Conservation (phyloP, 495 filamentous ascomycete species). For the Tricharina praecox region DNA sequence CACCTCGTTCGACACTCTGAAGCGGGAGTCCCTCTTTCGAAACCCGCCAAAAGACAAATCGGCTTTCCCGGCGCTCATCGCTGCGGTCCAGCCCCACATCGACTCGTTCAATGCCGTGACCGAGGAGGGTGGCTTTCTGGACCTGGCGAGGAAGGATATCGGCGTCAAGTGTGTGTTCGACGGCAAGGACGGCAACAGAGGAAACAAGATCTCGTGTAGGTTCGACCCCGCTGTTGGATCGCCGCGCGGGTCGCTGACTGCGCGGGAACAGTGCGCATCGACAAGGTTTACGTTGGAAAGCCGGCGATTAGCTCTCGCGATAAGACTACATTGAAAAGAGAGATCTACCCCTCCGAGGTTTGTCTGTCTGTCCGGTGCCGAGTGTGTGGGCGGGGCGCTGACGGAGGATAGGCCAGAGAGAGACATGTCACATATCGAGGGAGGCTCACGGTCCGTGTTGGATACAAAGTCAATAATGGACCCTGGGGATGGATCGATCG, state of each 20-base stretch:
- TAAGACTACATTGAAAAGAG: conserved; percentile 38
- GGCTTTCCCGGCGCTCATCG: conserved; percentile 71
- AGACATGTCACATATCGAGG: conserved; percentile 83
- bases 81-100: conserved; percentile 72
- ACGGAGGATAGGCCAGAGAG: conserved; percentile 50
- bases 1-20: conserved; percentile 49
- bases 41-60: conserved; percentile 73
- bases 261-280: conserved; percentile 15
- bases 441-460: conserved; percentile 59
- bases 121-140: conserved; percentile 49
- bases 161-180: conserved; percentile 77
- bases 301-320: conserved; percentile 21
- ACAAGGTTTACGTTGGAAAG: conserved; percentile 26
- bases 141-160: conserved; percentile 67
- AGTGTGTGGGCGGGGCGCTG: neutral
- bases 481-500: conserved; percentile 61
- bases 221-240: neutral
- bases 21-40: conserved; percentile 71
- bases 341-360: conserved; percentile 70
- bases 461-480: conserved; percentile 71
- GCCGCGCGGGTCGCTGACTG: neutral
- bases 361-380: neutral
- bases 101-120: conserved; percentile 94
- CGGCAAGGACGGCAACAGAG: conserved; percentile 36
- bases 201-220: conserved; percentile 26